A percentile compares a stretch with the other conserved stretches of the same genome.
Evolutionary conservation across 306 rosid species (phyloP).

Genomic region (Trifolium fragiferum): DNA sequence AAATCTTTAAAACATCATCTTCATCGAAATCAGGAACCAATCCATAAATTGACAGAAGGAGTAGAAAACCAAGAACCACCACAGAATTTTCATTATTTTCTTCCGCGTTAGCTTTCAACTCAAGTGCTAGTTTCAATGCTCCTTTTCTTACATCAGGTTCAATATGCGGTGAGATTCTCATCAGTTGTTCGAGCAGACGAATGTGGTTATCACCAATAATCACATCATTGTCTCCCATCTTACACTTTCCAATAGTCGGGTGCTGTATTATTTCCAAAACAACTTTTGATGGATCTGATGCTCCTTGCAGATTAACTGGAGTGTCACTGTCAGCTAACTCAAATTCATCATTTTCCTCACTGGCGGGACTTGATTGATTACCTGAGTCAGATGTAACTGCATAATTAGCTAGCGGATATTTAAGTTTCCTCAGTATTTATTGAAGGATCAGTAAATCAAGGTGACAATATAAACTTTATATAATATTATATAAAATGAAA

Average conservation of each 20-base stretch:
- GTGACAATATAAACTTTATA: not conserved
- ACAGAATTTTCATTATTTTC: conserved; percentile 1
- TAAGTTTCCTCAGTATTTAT: not conserved
- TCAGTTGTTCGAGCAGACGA: conserved; percentile 2
- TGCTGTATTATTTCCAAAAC: conserved; percentile 10
- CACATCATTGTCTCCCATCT: not conserved
- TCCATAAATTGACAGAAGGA: not conserved
- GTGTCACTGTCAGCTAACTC: not conserved
- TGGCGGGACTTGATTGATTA: not conserved
- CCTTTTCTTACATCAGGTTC: conserved; percentile 4
- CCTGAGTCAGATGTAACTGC: not conserved
- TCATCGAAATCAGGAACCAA: not conserved
- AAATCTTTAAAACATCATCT: not conserved
- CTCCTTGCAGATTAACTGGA: not conserved
- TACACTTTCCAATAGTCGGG: not conserved
- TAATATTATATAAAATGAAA: not conserved
- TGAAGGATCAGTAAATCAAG: not conserved
- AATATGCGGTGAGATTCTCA: conserved; percentile 13
- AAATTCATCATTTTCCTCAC: not conserved
- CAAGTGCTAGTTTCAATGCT: conserved; percentile 14
- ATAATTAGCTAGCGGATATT: not conserved
- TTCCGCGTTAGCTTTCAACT: conserved; percentile 1
- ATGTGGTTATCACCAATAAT: conserved; percentile 31
- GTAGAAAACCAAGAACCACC: conserved; percentile 1
- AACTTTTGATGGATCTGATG: not conserved